These are phyloP conservation scores for Mycena rebaudengoi DNA, from an alignment of 768 basidiomycete genomes.

Conservation along the genomic window DNA sequence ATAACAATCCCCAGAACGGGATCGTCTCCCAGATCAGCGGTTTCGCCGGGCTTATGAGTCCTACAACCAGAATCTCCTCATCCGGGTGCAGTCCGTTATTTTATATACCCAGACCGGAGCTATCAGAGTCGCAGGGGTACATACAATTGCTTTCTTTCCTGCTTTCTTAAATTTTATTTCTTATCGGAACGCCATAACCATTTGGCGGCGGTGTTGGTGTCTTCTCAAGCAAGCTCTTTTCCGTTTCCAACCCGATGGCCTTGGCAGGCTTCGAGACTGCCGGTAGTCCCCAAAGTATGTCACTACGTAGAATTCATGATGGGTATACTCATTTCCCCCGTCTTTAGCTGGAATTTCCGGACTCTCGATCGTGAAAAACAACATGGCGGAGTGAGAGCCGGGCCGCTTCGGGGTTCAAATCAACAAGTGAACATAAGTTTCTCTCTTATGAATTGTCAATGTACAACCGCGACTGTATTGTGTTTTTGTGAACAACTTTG, in stretches of 20 bases:
- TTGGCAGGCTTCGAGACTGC: slow-evolving; percentile 9
- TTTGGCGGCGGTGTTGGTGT: background rate
- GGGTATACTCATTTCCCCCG: background rate
- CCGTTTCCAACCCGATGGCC: slow-evolving; percentile 6
- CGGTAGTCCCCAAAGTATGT: background rate
- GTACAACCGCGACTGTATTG: too few relatives aligned
- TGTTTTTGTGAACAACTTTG: too few relatives aligned
- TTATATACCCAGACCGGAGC: background rate
- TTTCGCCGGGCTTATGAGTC: background rate
- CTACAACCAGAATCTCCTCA: slow-evolving; percentile 7
- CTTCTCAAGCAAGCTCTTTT: background rate
- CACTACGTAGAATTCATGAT: background rate
- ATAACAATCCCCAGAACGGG: background rate
- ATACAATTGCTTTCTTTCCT: background rate
- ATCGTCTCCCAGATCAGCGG: slow-evolving; percentile 11
- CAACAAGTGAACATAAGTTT: background rate
- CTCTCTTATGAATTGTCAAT: background rate
- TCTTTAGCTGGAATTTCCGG: slow-evolving; percentile 6
- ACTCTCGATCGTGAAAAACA: slow-evolving; percentile 9
- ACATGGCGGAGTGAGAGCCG: slow-evolving; percentile 3
- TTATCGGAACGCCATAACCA: background rate
- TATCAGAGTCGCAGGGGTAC: background rate
- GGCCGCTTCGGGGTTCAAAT: background rate
- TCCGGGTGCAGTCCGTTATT: background rate
- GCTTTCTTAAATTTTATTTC: background rate